A percentile compares a stretch with the other conserved stretches of the same genome.
phyloP scores from a whole-genome alignment of 2,329 filamentous ascomycete genomes.

The Chrysoporthe austroafricana region DNA sequence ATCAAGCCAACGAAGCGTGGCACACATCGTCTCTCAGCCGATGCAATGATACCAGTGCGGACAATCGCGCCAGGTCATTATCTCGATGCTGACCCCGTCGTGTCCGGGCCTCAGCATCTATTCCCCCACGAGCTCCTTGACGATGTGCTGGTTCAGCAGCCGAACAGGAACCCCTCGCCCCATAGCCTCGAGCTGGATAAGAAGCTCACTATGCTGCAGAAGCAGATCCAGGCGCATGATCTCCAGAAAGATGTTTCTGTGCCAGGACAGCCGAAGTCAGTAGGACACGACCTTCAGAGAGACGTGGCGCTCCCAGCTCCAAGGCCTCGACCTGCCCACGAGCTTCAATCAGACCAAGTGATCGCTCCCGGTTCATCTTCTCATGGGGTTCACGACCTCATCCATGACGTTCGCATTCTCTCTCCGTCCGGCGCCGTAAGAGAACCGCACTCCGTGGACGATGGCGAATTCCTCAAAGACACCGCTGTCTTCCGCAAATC shows the following conservation, averaged over 20 bases:
- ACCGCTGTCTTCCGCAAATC: conserved; percentile 25
- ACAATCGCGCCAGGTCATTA: conserved; percentile 14
- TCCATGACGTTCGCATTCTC: conserved; percentile 27
- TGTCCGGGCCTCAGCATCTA: conserved; percentile 15
- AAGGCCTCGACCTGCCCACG: conserved; percentile 9
- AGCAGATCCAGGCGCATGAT: conserved; percentile 4
- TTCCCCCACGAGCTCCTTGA: conserved; percentile 26
- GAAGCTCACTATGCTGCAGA: conserved; percentile 3
- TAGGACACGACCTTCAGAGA: conserved; percentile 9
- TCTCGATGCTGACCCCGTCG: conserved; percentile 22
- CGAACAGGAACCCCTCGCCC: conserved; percentile 5
- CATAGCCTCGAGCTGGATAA: conserved; percentile 25
- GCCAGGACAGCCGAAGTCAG: background rate
- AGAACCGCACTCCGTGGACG: conserved; percentile 16
- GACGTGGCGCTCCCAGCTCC: conserved; percentile 14
- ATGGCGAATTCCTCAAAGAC: conserved; percentile 21
- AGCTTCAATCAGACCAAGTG: conserved; percentile 8
- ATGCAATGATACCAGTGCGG: conserved; percentile 19
- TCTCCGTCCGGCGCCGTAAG: conserved; percentile 25
- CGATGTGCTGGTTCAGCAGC: conserved; percentile 15
- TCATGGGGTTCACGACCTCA: conserved; percentile 14
- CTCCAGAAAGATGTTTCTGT: conserved; percentile 12
- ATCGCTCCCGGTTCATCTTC: background rate
- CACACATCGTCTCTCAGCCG: conserved; percentile 21
- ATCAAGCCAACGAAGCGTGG: conserved; percentile 3